These are phyloP conservation scores for Trichoderma koningiopsis DNA, from an alignment of 2,329 filamentous ascomycete species.

Conservation along the genomic window DNA sequence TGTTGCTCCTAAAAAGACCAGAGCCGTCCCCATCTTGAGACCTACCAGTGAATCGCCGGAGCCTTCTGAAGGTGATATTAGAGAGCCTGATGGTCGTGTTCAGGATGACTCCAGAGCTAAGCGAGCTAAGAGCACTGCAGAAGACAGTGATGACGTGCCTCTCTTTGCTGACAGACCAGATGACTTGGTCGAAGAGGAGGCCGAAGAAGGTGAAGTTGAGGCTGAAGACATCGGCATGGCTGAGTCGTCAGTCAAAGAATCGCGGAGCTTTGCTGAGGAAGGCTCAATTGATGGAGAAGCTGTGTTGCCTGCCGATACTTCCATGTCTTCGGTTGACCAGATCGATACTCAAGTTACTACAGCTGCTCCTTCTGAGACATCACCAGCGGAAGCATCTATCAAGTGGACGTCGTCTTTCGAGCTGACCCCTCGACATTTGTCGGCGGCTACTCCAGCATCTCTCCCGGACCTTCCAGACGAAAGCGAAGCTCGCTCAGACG, in stretches of 20 bases:
- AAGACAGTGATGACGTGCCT: conserved; percentile 72
- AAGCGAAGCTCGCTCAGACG: conserved; percentile 33
- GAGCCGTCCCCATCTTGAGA: conserved; percentile 78
- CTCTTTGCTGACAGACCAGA: conserved; percentile 65
- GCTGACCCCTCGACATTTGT: conserved; percentile 46
- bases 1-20: conserved; percentile 63
- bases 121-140: conserved; percentile 66
- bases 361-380: conserved; percentile 56
- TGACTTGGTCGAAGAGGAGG: conserved; percentile 21
- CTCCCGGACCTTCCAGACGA: conserved; percentile 54
- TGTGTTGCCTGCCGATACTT: conserved; percentile 49
- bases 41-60: conserved; percentile 54
- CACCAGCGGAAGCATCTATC: conserved; percentile 50
- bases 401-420: conserved; percentile 60
- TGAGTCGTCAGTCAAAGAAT: conserved; percentile 32
- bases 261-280: conserved; percentile 33
- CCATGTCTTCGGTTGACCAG: conserved; percentile 58
- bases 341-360: conserved; percentile 56
- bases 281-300: conserved; percentile 47
- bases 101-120: conserved; percentile 72
- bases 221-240: conserved; percentile 27
- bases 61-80: conserved; percentile 32
- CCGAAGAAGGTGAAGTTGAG: conserved; percentile 9
- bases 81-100: conserved; percentile 57
- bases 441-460: conserved; percentile 64